A percentile compares a stretch with the other conserved stretches of the same genome.
Evolutionary conservation across 352 stramenopile species (phyloP).

Genomic region (Globisporangium nagaii): DNA sequence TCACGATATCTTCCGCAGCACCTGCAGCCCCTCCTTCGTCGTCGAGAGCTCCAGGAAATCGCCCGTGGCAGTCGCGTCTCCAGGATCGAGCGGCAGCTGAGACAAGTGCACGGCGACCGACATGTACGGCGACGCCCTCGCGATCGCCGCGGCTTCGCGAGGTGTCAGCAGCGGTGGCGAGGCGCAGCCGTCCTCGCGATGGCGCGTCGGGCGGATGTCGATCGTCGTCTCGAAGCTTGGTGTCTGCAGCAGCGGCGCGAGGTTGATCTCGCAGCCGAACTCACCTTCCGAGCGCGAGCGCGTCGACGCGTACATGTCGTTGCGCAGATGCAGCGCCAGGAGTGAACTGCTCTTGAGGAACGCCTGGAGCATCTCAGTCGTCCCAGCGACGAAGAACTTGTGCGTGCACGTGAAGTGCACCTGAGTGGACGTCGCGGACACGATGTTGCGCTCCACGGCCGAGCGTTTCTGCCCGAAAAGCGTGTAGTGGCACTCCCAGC

Average conservation of each 20-base stretch:
- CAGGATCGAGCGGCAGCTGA: conserved; percentile 25
- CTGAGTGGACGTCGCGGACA: background rate
- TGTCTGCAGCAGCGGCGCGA: conserved; percentile 27
- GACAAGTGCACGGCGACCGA: conserved; percentile 46
- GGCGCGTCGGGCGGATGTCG: conserved; percentile 34
- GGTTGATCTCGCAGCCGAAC: conserved; percentile 36
- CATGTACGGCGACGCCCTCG: conserved; percentile 35
- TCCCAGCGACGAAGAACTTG: conserved; percentile 49
- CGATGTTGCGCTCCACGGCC: conserved; percentile 34
- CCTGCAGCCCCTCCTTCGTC: conserved; percentile 39
- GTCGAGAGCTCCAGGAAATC: conserved; percentile 41
- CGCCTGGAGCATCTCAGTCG: conserved; percentile 19
- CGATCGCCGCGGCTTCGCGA: conserved; percentile 39
- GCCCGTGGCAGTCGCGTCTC: conserved; percentile 23
- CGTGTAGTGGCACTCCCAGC: conserved; percentile 74
- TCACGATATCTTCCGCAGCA: conserved; percentile 56
- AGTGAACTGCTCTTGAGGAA: conserved; percentile 28
- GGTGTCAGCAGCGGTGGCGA: conserved; percentile 40
- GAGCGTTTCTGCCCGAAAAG: conserved; percentile 50
- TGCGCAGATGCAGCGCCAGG: conserved; percentile 43
- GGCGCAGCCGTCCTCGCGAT: conserved; percentile 12
- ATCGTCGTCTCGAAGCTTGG: conserved; percentile 38
- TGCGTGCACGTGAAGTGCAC: conserved; percentile 62
- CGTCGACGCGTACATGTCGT: conserved; percentile 71
- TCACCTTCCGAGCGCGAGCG: conserved; percentile 31